phyloP scores from a whole-genome alignment of 352 stramenopile species.

The Phytophthora pluvialis region DNA sequence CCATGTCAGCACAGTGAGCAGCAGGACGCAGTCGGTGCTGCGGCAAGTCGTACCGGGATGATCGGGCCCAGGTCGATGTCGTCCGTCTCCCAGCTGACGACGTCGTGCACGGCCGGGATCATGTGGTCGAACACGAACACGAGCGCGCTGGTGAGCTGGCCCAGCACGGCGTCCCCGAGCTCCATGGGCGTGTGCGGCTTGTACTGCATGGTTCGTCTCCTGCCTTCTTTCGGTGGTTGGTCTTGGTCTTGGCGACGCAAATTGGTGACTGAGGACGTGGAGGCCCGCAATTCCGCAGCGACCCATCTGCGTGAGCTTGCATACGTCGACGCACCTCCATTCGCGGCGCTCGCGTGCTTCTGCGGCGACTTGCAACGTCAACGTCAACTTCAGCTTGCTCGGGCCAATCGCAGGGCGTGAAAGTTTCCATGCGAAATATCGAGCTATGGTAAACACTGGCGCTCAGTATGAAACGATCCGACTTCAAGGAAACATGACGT shows the following conservation, averaged over 20 bases:
- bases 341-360: neutral
- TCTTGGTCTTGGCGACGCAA: conserved; percentile 23
- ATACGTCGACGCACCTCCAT: conserved; percentile 21
- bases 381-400: conserved; percentile 17
- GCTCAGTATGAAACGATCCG: neutral
- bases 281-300: no score
- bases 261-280: conserved; percentile 21
- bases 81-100: conserved; percentile 50
- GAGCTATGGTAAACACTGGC: neutral
- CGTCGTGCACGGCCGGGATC: conserved; percentile 51
- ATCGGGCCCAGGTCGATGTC: conserved; percentile 6
- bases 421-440: no score
- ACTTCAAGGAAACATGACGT: conserved; percentile 11
- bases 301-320: conserved; percentile 12
- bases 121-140: conserved; percentile 52
- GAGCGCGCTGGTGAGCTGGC: conserved; percentile 39
- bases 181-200: conserved; percentile 46
- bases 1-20: neutral
- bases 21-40: neutral
- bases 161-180: conserved; percentile 46
- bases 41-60: neutral
- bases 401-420: no score
- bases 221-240: conserved; percentile 2
- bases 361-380: neutral
- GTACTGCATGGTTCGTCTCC: conserved; percentile 24